phyloP scores from a whole-genome alignment of 176 grass and related monocot species.

The Poa pratensis region DNA sequence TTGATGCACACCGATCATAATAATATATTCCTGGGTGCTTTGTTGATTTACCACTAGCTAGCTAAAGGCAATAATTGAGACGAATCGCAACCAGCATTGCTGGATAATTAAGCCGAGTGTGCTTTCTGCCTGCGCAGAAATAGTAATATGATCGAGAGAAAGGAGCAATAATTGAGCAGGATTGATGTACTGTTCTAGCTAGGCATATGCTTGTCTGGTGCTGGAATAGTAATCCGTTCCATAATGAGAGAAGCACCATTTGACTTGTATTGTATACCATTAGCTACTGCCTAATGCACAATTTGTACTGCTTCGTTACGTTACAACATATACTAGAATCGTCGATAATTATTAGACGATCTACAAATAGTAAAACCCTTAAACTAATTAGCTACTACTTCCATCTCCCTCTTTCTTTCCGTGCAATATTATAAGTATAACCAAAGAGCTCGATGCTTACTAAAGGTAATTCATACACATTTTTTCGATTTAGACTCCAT shows the following conservation, averaged over 20 bases:
- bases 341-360: no score
- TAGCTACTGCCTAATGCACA: not conserved
- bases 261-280: not conserved
- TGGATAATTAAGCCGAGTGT: not conserved
- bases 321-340: no score
- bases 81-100: not conserved
- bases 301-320: no score
- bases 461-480: not conserved
- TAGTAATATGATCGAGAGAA: not conserved
- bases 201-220: not conserved
- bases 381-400: not conserved
- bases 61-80: not conserved
- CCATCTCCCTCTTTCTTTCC: not conserved
- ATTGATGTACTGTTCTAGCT: not conserved
- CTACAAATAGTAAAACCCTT: no score
- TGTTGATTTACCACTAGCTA: not conserved
- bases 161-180: constrained; percentile 16
- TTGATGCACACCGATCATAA: not conserved
- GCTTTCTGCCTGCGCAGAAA: not conserved
- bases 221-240: not conserved
- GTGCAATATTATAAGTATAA: not conserved
- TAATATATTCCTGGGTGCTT: not conserved
- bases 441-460: not conserved
- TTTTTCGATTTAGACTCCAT: not conserved
- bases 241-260: not conserved